Evolutionary conservation across 1,139 yeast species (phyloP).

Genomic region (Scheffersomyces insectosa): DNA sequence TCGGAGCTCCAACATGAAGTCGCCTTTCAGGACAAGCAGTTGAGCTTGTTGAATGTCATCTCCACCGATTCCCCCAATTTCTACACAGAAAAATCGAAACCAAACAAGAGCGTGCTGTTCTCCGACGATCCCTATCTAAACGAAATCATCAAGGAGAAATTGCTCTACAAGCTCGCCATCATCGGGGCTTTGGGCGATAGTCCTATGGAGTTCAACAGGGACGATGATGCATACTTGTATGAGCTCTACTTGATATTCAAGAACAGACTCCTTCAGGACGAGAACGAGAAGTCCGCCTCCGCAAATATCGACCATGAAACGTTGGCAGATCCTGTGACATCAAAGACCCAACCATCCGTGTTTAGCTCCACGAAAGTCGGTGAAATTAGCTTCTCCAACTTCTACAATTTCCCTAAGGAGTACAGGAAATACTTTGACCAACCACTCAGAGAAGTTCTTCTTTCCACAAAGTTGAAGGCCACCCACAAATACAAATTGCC

Average conservation of each 20-base stretch:
- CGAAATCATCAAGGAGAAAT: slow-evolving; percentile 34
- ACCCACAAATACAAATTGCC: slow-evolving; percentile 23
- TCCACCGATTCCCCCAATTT: slow-evolving; percentile 26
- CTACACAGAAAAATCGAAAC: slow-evolving; percentile 14
- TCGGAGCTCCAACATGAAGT: slow-evolving; percentile 31
- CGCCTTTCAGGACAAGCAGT: slow-evolving; percentile 20
- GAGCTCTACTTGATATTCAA: slow-evolving; percentile 38
- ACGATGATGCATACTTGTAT: slow-evolving; percentile 29
- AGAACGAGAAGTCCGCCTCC: slow-evolving; percentile 10
- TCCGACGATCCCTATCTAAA: slow-evolving; percentile 34
- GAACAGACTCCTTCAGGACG: slow-evolving; percentile 21
- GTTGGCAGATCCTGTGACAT: neutral
- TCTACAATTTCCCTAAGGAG: slow-evolving; percentile 17
- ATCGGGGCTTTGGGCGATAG: slow-evolving; percentile 39
- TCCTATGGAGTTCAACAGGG: slow-evolving; percentile 29
- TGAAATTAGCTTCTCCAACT: slow-evolving; percentile 17
- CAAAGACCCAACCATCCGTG: slow-evolving; percentile 8
- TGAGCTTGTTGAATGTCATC: slow-evolving; percentile 31
- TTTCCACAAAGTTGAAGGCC: slow-evolving; percentile 21
- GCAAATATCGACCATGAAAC: slow-evolving; percentile 2
- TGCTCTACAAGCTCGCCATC: slow-evolving; percentile 37
- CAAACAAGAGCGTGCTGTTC: slow-evolving; percentile 18
- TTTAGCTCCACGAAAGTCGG: slow-evolving; percentile 21
- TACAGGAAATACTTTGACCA: slow-evolving; percentile 24
- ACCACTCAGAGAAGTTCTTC: slow-evolving; percentile 28